phyloP scores from a whole-genome alignment of 2,329 filamentous ascomycete species.

The Fusarium hostae region DNA sequence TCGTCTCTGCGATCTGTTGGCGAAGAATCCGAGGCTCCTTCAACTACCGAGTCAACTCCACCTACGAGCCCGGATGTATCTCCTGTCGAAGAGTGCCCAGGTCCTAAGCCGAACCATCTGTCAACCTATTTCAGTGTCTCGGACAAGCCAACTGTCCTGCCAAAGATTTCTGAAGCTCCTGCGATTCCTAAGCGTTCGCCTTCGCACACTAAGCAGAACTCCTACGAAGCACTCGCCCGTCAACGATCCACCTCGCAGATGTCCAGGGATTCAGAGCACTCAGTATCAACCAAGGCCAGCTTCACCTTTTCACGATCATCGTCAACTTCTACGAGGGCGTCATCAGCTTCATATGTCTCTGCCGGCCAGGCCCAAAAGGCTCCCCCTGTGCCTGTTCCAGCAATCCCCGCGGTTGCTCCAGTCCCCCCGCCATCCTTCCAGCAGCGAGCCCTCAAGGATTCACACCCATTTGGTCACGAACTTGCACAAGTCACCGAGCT shows the following conservation, averaged over 20 bases:
- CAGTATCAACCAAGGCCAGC: slow-evolving; percentile 67
- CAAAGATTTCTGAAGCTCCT: slow-evolving; percentile 53
- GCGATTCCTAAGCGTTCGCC: slow-evolving; percentile 80
- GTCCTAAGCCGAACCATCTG: slow-evolving; percentile 72
- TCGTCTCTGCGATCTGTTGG: slow-evolving; percentile 62
- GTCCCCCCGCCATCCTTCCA: slow-evolving; percentile 51
- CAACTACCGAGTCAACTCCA: slow-evolving; percentile 66
- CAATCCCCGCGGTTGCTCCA: slow-evolving; percentile 42
- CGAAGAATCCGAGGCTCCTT: slow-evolving; percentile 76
- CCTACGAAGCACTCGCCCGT: slow-evolving; percentile 78
- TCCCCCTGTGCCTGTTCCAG: slow-evolving; percentile 46
- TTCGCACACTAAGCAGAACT: slow-evolving; percentile 88
- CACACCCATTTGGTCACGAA: slow-evolving; percentile 88
- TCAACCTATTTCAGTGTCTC: slow-evolving; percentile 73
- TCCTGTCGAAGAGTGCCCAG: slow-evolving; percentile 63
- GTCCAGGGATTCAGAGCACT: slow-evolving; percentile 64
- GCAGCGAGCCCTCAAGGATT: slow-evolving; percentile 51
- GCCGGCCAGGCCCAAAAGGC: slow-evolving; percentile 45
- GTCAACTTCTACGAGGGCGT: slow-evolving; percentile 65
- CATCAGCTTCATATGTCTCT: slow-evolving; percentile 57
- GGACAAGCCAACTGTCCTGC: slow-evolving; percentile 53
- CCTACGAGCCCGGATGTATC: slow-evolving; percentile 77
- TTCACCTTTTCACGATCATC: slow-evolving; percentile 67
- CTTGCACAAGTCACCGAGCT: slow-evolving; percentile 92
- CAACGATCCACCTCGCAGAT: slow-evolving; percentile 69